A percentile compares a stretch with the other conserved stretches of the same genome.
Conservation (phyloP, 2,329 filamentous ascomycete species). For the Fusarium keratoplasticum region DNA sequence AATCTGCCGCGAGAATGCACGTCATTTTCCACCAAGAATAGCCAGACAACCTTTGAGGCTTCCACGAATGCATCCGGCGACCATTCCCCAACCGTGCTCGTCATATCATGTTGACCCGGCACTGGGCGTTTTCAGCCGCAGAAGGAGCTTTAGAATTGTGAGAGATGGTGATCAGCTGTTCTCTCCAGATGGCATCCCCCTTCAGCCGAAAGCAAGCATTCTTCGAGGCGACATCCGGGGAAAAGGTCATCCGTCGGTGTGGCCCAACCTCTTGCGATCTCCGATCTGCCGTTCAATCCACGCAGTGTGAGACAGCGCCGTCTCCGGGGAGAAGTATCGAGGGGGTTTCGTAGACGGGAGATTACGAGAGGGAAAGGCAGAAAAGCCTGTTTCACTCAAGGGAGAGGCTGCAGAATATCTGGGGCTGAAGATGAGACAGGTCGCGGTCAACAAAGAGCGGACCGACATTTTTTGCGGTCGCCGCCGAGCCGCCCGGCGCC, state of each 20-base stretch:
- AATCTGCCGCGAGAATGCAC: constrained; percentile 6
- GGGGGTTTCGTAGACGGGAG: not conserved
- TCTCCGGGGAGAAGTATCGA: not conserved
- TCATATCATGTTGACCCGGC: constrained; percentile 7
- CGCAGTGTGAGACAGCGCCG: not conserved
- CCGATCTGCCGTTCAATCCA: not conserved
- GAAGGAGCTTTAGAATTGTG: not conserved
- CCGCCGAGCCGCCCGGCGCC: not conserved
- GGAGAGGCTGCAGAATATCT: not conserved
- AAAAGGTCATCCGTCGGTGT: not conserved
- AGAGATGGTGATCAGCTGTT: not conserved
- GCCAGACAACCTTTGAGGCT: constrained; percentile 13
- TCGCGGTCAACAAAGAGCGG: not conserved
- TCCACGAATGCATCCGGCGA: not conserved
- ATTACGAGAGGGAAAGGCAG: not conserved
- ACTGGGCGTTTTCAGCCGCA: constrained; percentile 11
- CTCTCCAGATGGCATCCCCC: not conserved
- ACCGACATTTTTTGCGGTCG: not conserved
- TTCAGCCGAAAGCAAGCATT: not conserved
- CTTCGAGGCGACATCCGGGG: not conserved
- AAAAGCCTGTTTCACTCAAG: not conserved
- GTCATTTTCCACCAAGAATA: constrained; percentile 28
- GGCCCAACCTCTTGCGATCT: not conserved
- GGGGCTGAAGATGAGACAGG: not conserved
- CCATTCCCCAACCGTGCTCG: constrained; percentile 13